Base-by-base conservation (phyloP, 1,284 basidiomycete genomes). In the Coniophora puteana region DNA sequence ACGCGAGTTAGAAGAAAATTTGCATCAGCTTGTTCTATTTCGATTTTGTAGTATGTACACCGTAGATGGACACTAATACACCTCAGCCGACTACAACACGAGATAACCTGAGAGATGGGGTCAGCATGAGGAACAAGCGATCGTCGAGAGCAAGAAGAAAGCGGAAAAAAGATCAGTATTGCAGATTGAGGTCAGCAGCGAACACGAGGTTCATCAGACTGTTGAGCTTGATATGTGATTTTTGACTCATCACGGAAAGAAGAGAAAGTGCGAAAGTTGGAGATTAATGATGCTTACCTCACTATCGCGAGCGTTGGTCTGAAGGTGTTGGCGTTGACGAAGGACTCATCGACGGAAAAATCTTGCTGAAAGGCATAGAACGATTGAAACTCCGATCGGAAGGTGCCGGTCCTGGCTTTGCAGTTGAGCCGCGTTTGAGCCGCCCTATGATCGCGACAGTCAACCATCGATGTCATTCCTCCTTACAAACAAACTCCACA, bases 161-260 rank as follows among this genome's bases (percentile, higher is more conserved):
- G 40, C 48, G 48, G 46, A 43, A 45, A 49, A 46, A 40, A 43
- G n/a, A 43, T 80, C 77, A 80, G 78, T 66, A 80, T 76, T 79
- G 76, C 76, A 79, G 76, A 79, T 76, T 72, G 30, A 34, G 51
- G 55, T 79, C 76, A 76, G 71, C 77, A 78, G 56, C 44, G 67
- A 66, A 64, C 54, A 31, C 10, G 51, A 37, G 36, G 59, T 65
- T 68, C 69, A 71, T 80, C 68, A 70, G 78, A 80, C 76, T 80
- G 78, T 79, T 80, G 76, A 80, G 77, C 75, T 80, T 80, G 77
- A 78, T 66, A 74, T 80, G 74, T 79, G 76, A 77, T 60, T 54
- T 68, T 62, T 60, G 71, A 49, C 72, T 80, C 78, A 80, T 80
- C 78, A 69, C 44, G 35, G 29, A 17, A n/a, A 26, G 12, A 24